Base-by-base conservation (phyloP, 768 basidiomycete species). In the Rhizopogon salebrosus region DNA sequence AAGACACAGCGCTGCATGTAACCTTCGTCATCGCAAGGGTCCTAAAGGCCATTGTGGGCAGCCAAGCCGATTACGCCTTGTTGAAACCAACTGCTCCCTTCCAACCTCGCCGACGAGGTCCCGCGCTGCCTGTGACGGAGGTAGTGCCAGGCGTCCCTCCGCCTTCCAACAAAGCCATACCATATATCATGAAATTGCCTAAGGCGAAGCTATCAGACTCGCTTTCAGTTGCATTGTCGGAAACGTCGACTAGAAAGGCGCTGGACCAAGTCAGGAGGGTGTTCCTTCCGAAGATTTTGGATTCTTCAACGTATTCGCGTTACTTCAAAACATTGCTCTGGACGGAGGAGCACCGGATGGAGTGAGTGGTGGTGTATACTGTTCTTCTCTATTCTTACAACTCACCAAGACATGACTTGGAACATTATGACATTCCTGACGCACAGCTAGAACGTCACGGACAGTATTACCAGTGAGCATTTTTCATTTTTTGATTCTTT, bases 341-440 rank as follows among this genome's bases (percentile, higher is more conserved):
- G 64, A 63, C 79, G 16, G 81, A 83, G 56, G 80, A 80, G 52
- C 69, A 75, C 53, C 75, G 75, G 48, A 71, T 73, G 62, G 71
- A 68, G 79, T 75, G 49, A 36, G 70, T 63, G 29, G 7, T 27
- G n/a, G 54, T 49, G 2, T 11, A 24, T 14, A 23, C 6, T 10
- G n/a, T 29, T 38, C n/a, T 13, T 49, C 29, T 53, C 37, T 50
- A 9, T 18, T 36, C 40, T 49, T 40, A 49, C 6, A 10, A 40
- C 3, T 48, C 22, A 16, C 34, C 20, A 54, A 61, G 77, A 46
- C 65, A 35, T 9, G 75, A 80, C 55, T 54, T 80, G 6, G 59
- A 48, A 23, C 40, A 41, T 35, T 76, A 75, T 41, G 69, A 74
- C 36, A 63, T 80, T 54, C 53, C 52, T 1, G 75, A 70, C 22